Evolutionary conservation across 2,329 filamentous ascomycete genomes (phyloP).

Genomic region (Ambrosiella xylebori): DNA sequence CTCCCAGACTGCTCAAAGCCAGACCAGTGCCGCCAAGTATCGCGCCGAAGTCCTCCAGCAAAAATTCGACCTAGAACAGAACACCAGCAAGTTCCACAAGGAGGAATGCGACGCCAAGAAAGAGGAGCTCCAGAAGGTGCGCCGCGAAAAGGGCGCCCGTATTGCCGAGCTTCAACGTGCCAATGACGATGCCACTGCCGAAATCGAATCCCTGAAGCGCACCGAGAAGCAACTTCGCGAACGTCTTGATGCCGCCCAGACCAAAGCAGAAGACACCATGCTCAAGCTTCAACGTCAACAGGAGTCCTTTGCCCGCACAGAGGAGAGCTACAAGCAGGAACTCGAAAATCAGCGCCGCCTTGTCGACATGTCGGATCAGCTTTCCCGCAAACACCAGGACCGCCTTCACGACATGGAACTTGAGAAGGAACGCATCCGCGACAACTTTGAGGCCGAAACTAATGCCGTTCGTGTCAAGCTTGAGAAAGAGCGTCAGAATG

Average conservation of each 20-base stretch:
- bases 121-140: slow-evolving; percentile 70
- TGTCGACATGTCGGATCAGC: slow-evolving; percentile 64
- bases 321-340: slow-evolving; percentile 76
- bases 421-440: slow-evolving; percentile 40
- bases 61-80: slow-evolving; percentile 73
- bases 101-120: slow-evolving; percentile 80
- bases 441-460: slow-evolving; percentile 46
- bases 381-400: slow-evolving; percentile 53
- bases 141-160: slow-evolving; percentile 85
- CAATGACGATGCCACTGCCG: slow-evolving; percentile 68
- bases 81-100: slow-evolving; percentile 87
- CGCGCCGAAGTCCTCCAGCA: slow-evolving; percentile 79
- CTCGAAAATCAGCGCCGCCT: slow-evolving; percentile 66
- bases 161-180: slow-evolving; percentile 77
- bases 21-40: slow-evolving; percentile 69
- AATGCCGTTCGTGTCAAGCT: slow-evolving; percentile 39
- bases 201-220: slow-evolving; percentile 58
- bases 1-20: slow-evolving; percentile 64
- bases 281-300: slow-evolving; percentile 70
- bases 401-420: slow-evolving; percentile 53
- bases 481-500: slow-evolving; percentile 34
- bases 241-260: slow-evolving; percentile 66
- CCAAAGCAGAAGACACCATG: slow-evolving; percentile 73
- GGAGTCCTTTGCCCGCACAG: slow-evolving; percentile 62
- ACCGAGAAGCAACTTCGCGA: slow-evolving; percentile 66